Evolutionary conservation across 2,329 filamentous ascomycete genomes (phyloP).

Genomic region (Hypoxylon sp.): DNA sequence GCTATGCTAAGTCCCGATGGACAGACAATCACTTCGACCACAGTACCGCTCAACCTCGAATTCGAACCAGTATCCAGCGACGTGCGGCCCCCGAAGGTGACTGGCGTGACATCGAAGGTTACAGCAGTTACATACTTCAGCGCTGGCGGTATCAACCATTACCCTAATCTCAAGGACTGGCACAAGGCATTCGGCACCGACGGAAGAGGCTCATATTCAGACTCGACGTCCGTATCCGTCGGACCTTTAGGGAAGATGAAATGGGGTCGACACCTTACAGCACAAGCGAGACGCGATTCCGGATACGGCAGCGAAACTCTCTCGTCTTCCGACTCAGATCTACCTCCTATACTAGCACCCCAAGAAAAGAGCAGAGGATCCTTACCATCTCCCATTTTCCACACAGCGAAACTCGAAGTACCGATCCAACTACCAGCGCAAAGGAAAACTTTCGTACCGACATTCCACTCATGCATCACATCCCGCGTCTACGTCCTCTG

Average conservation of each 20-base stretch:
- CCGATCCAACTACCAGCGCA: conserved; percentile 64
- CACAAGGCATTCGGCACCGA: conserved; percentile 57
- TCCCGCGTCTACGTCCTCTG: conserved; percentile 69
- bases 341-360: not conserved
- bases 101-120: conserved; percentile 65
- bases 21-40: conserved; percentile 59
- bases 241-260: conserved; percentile 54
- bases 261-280: conserved; percentile 60
- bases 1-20: conserved; percentile 67
- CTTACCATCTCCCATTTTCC: conserved; percentile 53
- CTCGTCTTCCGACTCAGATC: conserved; percentile 56
- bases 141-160: conserved; percentile 60
- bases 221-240: conserved; percentile 60
- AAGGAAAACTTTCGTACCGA: conserved; percentile 68
- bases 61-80: conserved; percentile 64
- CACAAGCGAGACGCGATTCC: conserved; percentile 63
- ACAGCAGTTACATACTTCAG: conserved; percentile 68
- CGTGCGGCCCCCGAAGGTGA: conserved; percentile 63
- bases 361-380: conserved; percentile 41
- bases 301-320: conserved; percentile 64
- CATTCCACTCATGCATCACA: conserved; percentile 71
- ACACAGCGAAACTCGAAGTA: conserved; percentile 62
- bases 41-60: conserved; percentile 61
- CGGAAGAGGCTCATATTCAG: conserved; percentile 63
- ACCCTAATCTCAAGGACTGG: conserved; percentile 67